Percentiles rank a stretch among this genome's conserved stretches.
These are phyloP conservation scores for Medicago truncatula DNA, from an alignment of 306 rosid genomes.

Conservation along the genomic window MtrunA17r5.0-ANR NC_053049.1:2910001-2910500, in stretches of 20 bases:
- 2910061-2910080: slow-evolving; percentile 52
- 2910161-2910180: not conserved
- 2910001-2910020: slow-evolving; percentile 16
- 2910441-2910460: slow-evolving; percentile 37
- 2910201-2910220: slow-evolving; percentile 45
- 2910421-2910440: slow-evolving; percentile 49
- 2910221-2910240: slow-evolving; percentile 47
- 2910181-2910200: slow-evolving; percentile 40
- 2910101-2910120: slow-evolving; percentile 29
- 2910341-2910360: slow-evolving; percentile 40
- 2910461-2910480: slow-evolving; percentile 28
- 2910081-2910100: slow-evolving; percentile 42
- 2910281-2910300: slow-evolving; percentile 45
- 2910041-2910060: slow-evolving; percentile 40
- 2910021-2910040: slow-evolving; percentile 25
- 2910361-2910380: slow-evolving; percentile 55
- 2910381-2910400: slow-evolving; percentile 48
- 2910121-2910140: slow-evolving; percentile 14
- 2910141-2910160: slow-evolving; percentile 36
- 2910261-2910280: slow-evolving; percentile 28
- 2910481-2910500: slow-evolving; percentile 53
- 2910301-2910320: not conserved
- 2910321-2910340: slow-evolving; percentile 54
- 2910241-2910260: slow-evolving; percentile 13
- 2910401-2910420: slow-evolving; percentile 50